Conservation (phyloP, 2,329 filamentous ascomycete genomes). For the Claviceps fusiformis region DNA sequence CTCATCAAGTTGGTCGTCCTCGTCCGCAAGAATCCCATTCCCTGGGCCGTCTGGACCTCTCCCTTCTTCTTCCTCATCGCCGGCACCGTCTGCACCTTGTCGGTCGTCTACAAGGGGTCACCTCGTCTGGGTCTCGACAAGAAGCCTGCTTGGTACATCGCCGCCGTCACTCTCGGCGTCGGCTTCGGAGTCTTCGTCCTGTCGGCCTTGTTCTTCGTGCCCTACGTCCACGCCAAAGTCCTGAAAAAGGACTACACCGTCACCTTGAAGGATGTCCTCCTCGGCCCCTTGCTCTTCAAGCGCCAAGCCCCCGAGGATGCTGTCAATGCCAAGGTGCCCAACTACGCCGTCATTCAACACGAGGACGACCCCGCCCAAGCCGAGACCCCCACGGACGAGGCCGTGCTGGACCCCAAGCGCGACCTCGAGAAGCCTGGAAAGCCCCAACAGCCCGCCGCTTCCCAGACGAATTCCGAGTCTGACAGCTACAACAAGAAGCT, state of each 20-base stretch:
- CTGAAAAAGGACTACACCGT: slow-evolving; percentile 55
- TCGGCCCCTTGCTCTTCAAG: slow-evolving; percentile 50
- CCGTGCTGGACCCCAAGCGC: slow-evolving; percentile 12
- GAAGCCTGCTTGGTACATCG: slow-evolving; percentile 56
- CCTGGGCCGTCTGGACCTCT: slow-evolving; percentile 59
- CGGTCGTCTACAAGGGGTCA: slow-evolving; percentile 71
- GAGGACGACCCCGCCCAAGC: slow-evolving; percentile 28
- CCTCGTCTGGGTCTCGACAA: slow-evolving; percentile 51
- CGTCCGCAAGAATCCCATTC: slow-evolving; percentile 55
- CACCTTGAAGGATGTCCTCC: slow-evolving; percentile 47
- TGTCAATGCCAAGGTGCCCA: slow-evolving; percentile 46
- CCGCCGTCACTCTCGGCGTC: slow-evolving; percentile 49
- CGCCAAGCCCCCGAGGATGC: slow-evolving; percentile 41
- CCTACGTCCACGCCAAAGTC: slow-evolving; percentile 51
- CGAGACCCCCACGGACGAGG: slow-evolving; percentile 14
- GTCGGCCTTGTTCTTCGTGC: slow-evolving; percentile 58
- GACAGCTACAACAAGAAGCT: slow-evolving; percentile 33
- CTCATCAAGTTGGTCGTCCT: slow-evolving; percentile 53
- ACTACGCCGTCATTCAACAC: slow-evolving; percentile 67
- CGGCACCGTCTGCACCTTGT: slow-evolving; percentile 59
- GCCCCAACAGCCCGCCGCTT: neutral
- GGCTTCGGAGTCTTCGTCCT: slow-evolving; percentile 47
- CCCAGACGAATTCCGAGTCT: slow-evolving; percentile 13
- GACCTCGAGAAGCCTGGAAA: slow-evolving; percentile 2
- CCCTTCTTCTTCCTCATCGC: slow-evolving; percentile 70